These are phyloP conservation scores for Dictyostelium capitatum DNA, from an alignment of 78 protist species.

Conservation along the genomic window DNA sequence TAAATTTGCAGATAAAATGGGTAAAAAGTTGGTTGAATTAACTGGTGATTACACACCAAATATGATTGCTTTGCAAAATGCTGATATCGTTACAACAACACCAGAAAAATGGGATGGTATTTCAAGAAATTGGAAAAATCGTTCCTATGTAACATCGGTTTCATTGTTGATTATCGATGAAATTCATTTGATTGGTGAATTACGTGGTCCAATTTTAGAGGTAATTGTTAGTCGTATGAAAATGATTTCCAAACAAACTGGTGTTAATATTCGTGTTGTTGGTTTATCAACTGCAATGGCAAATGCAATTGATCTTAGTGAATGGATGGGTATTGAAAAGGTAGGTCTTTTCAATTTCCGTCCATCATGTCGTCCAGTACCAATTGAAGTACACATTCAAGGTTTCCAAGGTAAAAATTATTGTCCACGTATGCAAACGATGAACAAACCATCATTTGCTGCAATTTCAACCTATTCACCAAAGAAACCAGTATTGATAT, in stretches of 20 bases:
- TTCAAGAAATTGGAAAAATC: slow-evolving; percentile 95
- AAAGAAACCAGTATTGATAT: slow-evolving; percentile 94
- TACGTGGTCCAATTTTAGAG: slow-evolving; percentile 98
- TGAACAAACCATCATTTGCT: slow-evolving; percentile 99
- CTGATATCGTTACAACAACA: slow-evolving; percentile 97
- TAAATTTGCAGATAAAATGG: slow-evolving; percentile 83
- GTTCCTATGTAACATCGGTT: slow-evolving; percentile 91
- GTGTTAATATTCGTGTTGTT: slow-evolving; percentile 91
- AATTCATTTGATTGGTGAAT: slow-evolving; percentile 97
- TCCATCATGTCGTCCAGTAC: slow-evolving; percentile 98
- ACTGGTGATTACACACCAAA: slow-evolving; percentile 99
- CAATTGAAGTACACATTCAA: slow-evolving; percentile 93
- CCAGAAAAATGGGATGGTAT: slow-evolving; percentile 99
- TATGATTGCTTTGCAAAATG: slow-evolving; percentile 88
- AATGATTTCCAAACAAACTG: slow-evolving; percentile 90
- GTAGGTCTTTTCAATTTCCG: slow-evolving; percentile 97
- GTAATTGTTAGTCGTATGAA: slow-evolving; percentile 94
- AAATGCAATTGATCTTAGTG: slow-evolving; percentile 98
- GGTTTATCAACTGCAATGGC: slow-evolving; percentile 99
- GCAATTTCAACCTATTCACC: slow-evolving; percentile 92
- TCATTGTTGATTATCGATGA: slow-evolving; percentile 96
- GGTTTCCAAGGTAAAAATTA: slow-evolving; percentile 98
- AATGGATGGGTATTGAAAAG: slow-evolving; percentile 97
- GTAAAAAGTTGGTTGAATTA: slow-evolving; percentile 95
- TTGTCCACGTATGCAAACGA: slow-evolving; percentile 99